A percentile compares a stretch with the other conserved stretches of the same genome.
These are phyloP conservation scores for Arabidopsis lyrata DNA, from an alignment of 441 rosid genomes.

Conservation along the genomic window DNA sequence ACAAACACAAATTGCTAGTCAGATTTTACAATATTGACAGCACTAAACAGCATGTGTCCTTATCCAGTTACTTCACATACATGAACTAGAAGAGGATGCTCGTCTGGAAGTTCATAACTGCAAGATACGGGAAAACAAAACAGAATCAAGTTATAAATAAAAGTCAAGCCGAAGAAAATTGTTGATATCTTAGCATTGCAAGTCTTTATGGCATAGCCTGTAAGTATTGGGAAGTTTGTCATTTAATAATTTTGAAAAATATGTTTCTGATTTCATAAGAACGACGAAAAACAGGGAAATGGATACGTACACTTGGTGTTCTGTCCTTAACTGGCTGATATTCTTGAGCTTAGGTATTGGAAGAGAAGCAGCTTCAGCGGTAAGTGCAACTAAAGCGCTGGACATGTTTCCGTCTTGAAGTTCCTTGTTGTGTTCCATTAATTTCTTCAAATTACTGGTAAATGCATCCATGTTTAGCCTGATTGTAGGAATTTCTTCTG, in stretches of 20 bases:
- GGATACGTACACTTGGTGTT: constrained; percentile 68
- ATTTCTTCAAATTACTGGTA: constrained; percentile 58
- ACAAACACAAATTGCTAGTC: constrained; percentile 36
- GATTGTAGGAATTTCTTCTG: constrained; percentile 70
- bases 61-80: constrained; percentile 46
- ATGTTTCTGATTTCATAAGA: constrained; percentile 20
- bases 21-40: neutral
- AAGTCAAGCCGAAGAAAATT: neutral
- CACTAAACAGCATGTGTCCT: neutral
- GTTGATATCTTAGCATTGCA: neutral
- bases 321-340: constrained; percentile 68
- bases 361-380: constrained; percentile 69
- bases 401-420: constrained; percentile 61
- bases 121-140: constrained; percentile 21
- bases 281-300: constrained; percentile 11
- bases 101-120: constrained; percentile 61
- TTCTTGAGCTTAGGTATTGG: constrained; percentile 66
- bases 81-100: constrained; percentile 62
- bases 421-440: constrained; percentile 61
- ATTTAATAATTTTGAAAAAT: constrained; percentile 14
- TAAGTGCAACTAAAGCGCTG: constrained; percentile 61
- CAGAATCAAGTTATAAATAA: constrained; percentile 26
- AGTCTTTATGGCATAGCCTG: neutral
- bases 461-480: constrained; percentile 60
- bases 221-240: no score